Evolutionary conservation across 192 early-diverging fungal species (phyloP), one percentile per base, ranked within the genome.

Genomic region (Chytriomyces sp.): DNA sequence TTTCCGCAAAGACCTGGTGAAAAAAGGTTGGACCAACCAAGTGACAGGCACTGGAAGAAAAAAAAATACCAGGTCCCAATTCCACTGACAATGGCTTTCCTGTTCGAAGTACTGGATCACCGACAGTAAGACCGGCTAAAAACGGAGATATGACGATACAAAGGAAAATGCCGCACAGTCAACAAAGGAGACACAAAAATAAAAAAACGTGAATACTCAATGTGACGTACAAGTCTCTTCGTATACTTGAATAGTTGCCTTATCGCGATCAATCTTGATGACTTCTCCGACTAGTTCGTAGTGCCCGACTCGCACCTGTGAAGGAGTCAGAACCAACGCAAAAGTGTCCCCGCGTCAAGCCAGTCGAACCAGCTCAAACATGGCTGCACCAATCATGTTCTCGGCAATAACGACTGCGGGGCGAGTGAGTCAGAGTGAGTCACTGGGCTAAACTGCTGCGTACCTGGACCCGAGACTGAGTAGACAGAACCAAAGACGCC

Each of bases 231-330:
- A 92, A 61, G 98, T 99, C 82, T 99, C 98, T 78, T 99, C 98
- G 88, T 99, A 99, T 24, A 99, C 98, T 86, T 99, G 98, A 78
- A 99, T 92, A 26, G 98, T 98, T n/a, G 96, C 95, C 88, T 99
- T 99, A 84, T 98, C 95, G 72, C 94, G 92, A 53, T 99, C 98
- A 77, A 99, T 94, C 86, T 97, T 94, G 86, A 99, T 99, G 78
- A 99, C 98, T 86, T 99, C 98, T 78, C 98, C 98, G 50, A 99
- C 95, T 65, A 99, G 88, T 68, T 97, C 97, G 66, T 92, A 88
- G 85, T 99, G 95, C 64, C 98, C 98, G 28, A 99, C 98, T 78
- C 97, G 94, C 46, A 96, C 93, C 94, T 95, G 35, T 24, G 50
- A 35, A 35, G 35, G 50, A 35, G 35, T 35, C 35, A 35, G 35